Percentiles rank a stretch among this genome's conserved stretches.
Conservation (phyloP, 306 rosid species). For the Parietaria judaica region DNA sequence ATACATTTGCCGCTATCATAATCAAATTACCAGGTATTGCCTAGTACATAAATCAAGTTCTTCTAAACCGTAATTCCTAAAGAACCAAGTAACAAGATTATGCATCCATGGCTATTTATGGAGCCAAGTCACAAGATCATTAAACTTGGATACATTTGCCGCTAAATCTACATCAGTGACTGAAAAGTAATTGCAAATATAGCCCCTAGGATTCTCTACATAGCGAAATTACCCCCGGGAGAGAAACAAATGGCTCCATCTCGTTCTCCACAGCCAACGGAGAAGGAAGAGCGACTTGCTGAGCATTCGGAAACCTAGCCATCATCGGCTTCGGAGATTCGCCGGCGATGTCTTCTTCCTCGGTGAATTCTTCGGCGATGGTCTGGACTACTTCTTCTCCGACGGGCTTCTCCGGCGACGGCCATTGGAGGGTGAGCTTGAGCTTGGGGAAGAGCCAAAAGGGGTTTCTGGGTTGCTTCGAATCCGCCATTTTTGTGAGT, state of each 20-base stretch:
- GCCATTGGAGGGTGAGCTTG: conserved; percentile 31
- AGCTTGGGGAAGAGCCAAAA: conserved; percentile 46
- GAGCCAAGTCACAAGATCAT: too few species aligned
- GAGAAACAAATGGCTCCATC: conserved; percentile 41
- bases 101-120: too few species aligned
- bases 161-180: too few species aligned
- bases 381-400: conserved; percentile 13
- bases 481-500: conserved; percentile 30
- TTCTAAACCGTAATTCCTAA: too few species aligned
- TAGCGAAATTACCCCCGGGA: conserved; percentile 50
- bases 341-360: too few species aligned
- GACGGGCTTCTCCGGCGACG: conserved; percentile 24
- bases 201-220: too few species aligned
- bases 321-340: conserved; percentile 24
- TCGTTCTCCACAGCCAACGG: conserved; percentile 48
- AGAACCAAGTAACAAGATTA: too few species aligned
- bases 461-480: conserved; percentile 23
- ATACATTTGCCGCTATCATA: too few species aligned
- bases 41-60: too few species aligned
- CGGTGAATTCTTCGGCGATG: conserved; percentile 7
- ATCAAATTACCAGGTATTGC: too few species aligned
- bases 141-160: too few species aligned
- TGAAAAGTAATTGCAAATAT: too few species aligned
- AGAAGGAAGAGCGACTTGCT: conserved; percentile 28
- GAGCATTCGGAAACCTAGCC: conserved; percentile 46